Conservation (phyloP, 768 basidiomycete species). For the Mycena galopus region DNA sequence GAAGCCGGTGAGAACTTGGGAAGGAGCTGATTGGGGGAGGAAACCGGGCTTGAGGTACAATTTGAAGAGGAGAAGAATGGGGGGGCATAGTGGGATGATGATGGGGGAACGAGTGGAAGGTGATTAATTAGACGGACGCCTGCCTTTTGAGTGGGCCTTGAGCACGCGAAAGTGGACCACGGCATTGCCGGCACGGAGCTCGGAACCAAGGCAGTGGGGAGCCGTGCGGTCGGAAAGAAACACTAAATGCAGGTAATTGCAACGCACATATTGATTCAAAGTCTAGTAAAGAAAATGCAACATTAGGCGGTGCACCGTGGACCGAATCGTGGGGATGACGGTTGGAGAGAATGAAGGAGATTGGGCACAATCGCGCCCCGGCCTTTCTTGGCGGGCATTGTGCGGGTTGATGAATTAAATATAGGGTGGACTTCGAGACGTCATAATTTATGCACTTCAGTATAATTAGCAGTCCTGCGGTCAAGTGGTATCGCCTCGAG, state of each 20-base stretch:
- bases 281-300: neutral
- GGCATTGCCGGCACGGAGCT: too few relatives aligned
- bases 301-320: neutral
- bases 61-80: neutral
- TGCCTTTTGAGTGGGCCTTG: too few relatives aligned
- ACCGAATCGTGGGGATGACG: neutral
- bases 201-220: neutral
- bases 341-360: neutral
- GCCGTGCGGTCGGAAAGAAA: too few relatives aligned
- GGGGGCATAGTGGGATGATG: neutral
- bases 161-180: too few relatives aligned
- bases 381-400: neutral
- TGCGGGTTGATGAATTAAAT: neutral
- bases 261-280: too few relatives aligned
- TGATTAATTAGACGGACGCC: neutral
- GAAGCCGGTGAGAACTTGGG: neutral
- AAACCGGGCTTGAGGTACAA: too few relatives aligned
- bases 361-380: neutral
- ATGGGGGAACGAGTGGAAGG: conserved; percentile 1
- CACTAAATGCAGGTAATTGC: too few relatives aligned
- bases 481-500: conserved; percentile 9
- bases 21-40: neutral
- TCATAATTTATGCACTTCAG: neutral
- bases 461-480: neutral
- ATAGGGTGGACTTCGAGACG: neutral